Conservation (phyloP, 2,329 filamentous ascomycete species). For the Orbilia quercus region DNA sequence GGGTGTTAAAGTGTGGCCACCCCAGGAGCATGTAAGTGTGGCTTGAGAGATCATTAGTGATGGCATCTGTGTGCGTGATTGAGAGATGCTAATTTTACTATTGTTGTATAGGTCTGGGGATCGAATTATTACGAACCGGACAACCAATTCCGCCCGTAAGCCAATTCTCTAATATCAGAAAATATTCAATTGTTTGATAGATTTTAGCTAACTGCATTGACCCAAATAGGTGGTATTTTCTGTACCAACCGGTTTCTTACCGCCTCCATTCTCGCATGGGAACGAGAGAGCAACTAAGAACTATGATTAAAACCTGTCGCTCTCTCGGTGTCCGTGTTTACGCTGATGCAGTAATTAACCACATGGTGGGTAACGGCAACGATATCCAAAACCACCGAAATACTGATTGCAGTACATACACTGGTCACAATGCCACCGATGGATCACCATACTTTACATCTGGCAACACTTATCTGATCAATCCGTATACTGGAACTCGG, state of each 20-base stretch:
- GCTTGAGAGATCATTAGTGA: background rate
- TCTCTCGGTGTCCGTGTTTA: constrained; percentile 61
- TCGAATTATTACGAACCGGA: constrained; percentile 61
- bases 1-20: constrained; percentile 61
- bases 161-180: background rate
- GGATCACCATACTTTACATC: constrained; percentile 61
- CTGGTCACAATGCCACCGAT: constrained; percentile 60
- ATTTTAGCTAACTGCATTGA: background rate
- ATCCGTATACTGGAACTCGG: constrained; percentile 60
- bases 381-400: constrained; percentile 61
- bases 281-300: constrained; percentile 59
- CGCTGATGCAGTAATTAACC: constrained; percentile 61
- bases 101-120: constrained; percentile 58
- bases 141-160: constrained; percentile 61
- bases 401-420: constrained; percentile 58
- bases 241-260: constrained; percentile 61
- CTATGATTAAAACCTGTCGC: constrained; percentile 60
- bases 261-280: constrained; percentile 60
- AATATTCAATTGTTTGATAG: background rate
- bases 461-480: constrained; percentile 61
- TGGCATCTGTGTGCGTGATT: background rate
- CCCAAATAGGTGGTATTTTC: constrained; percentile 34
- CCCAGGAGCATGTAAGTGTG: constrained; percentile 58
- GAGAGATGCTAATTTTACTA: background rate
- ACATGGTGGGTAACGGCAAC: constrained; percentile 60